Conservation (phyloP, 345 rosid species). For the Corchorus capsularis region DNA sequence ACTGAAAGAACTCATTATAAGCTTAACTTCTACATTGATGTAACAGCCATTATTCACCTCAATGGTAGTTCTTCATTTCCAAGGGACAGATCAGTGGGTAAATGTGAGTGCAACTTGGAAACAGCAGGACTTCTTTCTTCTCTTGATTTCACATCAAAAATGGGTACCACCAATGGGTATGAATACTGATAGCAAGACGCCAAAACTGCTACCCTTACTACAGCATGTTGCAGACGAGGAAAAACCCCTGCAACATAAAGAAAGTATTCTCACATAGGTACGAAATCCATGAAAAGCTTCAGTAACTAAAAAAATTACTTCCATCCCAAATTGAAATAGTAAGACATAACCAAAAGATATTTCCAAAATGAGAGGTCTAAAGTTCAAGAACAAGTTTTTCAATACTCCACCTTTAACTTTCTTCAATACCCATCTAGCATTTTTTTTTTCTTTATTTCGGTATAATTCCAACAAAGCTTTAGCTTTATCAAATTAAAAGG, state of each 20-base stretch:
- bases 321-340: background rate
- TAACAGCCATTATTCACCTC: constrained; percentile 45
- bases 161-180: constrained; percentile 1
- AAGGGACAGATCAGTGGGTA: constrained; percentile 45
- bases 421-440: background rate
- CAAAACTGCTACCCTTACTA: constrained; percentile 50
- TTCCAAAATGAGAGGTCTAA: background rate
- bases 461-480: background rate
- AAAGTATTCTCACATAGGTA: constrained; percentile 8
- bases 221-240: constrained; percentile 46
- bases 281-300: background rate
- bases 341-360: background rate
- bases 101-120: constrained; percentile 46
- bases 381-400: background rate
- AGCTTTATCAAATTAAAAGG: background rate
- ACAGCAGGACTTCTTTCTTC: constrained; percentile 34
- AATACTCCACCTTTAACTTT: background rate
- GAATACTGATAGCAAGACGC: constrained; percentile 38
- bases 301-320: background rate
- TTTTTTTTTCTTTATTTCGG: background rate
- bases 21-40: constrained; percentile 4
- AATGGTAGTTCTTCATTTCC: constrained; percentile 45
- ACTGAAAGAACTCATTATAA: background rate
- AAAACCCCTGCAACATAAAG: constrained; percentile 40
- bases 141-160: constrained; percentile 27